phyloP scores from a whole-genome alignment of 345 rosid species.

The Melaleuca quinquenervia region DNA sequence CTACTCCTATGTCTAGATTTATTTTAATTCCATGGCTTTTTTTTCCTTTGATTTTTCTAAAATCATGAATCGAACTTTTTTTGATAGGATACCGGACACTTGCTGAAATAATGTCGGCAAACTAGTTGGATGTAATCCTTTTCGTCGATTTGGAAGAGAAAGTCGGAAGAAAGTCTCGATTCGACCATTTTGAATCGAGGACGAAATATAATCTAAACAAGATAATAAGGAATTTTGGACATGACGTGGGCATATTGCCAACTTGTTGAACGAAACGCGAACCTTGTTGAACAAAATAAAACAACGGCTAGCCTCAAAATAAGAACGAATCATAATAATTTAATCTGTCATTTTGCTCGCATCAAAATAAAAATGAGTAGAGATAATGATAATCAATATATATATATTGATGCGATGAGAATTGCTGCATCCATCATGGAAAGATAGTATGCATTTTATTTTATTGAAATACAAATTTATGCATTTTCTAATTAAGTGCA shows the following conservation, averaged over 20 bases:
- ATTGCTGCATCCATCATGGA: fast-evolving
- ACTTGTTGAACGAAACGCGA: background rate
- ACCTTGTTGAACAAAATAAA: too few species aligned
- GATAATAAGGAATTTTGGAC: background rate
- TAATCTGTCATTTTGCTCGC: fast-evolving
- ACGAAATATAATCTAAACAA: fast-evolving
- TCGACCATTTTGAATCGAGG: fast-evolving
- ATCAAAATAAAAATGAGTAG: fast-evolving
- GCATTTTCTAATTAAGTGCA: background rate
- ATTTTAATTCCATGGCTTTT: background rate
- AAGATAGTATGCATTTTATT: background rate
- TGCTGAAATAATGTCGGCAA: fast-evolving
- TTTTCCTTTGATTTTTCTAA: background rate
- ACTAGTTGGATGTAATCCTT: background rate
- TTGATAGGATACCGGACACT: background rate
- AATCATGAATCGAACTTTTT: background rate
- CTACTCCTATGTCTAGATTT: background rate
- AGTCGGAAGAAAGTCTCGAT: fast-evolving
- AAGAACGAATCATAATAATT: fast-evolving
- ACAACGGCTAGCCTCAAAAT: background rate
- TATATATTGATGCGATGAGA: fast-evolving
- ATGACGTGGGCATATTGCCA: too few species aligned
- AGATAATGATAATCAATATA: fast-evolving
- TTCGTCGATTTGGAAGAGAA: fast-evolving
- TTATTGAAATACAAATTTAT: fast-evolving